Evolutionary conservation across 805 yeast species (phyloP), one percentile per base, ranked within the genome.

Genomic region (Wickerhamiella lipophila): DNA sequence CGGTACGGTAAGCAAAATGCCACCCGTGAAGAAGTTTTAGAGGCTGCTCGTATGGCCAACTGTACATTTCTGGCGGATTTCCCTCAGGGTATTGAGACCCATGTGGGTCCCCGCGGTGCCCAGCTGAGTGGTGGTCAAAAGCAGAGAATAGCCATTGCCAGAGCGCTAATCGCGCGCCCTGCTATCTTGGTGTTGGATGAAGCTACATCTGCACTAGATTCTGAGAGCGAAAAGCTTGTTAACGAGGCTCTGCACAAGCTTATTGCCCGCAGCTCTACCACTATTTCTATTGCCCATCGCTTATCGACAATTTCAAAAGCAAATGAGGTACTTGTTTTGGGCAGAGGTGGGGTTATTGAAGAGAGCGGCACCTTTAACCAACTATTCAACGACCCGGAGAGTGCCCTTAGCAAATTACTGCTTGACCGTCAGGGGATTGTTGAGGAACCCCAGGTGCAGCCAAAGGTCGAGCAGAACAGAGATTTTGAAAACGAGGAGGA

Each of bases 61-160:
- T 82, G 95, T 53, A 68, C 68, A 2, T 89, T 89, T 59, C 72
- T 88, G 39, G 58, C 71, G 6, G 78, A 76, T 36, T 83, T 89
- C 67, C 96, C 96, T 0, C 78, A 81, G 34, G 85, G 86, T 1
- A 65, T 86, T 30, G 81, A 86, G 44, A 89, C 97, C 0, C 68
- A 73, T 16, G 84, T 88, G 16, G 96, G 96, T 0, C 78, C 95
- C 0, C 75, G 89, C 49, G 92, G 94, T 15, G 75, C 94, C 0
- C 95, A 86, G 60, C 69, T 89, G 49, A 82, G 94, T 52, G 97
- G 96, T 18, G 97, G 97, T 13, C 97, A 89, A 63, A 84, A 83
- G 66, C 97, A 89, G 64, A 70, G 97, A 56, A 79, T 89, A 40
- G 94, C 96, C 6, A 71, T 89, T 50, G 96, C 96, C 1, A 73